Evolutionary conservation across 2,329 filamentous ascomycete genomes (phyloP).

Genomic region (Knoxdaviesia capensis): DNA sequence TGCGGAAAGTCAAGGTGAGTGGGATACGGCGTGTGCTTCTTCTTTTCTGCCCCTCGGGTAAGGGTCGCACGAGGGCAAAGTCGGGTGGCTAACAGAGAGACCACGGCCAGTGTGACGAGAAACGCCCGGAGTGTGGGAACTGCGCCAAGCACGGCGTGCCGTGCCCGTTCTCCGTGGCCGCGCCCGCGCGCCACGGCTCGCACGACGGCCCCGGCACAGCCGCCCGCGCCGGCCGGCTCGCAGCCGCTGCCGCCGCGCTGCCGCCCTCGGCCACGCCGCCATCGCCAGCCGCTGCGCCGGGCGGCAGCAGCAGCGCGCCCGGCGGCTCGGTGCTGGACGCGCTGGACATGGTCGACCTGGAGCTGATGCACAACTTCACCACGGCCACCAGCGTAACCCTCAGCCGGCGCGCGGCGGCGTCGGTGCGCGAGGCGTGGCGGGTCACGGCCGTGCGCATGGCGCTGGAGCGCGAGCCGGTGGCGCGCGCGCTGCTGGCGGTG

Average conservation of each 20-base stretch:
- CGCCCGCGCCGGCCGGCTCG: too few species aligned
- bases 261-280: constrained; percentile 7
- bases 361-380: constrained; percentile 31
- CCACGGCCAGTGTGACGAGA: constrained; percentile 9
- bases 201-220: too few species aligned
- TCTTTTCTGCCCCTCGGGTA: neutral
- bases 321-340: constrained; percentile 1
- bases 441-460: constrained; percentile 25
- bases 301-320: neutral
- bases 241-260: too few species aligned
- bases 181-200: too few species aligned
- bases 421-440: constrained; percentile 23
- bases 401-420: constrained; percentile 14
- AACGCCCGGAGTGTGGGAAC: constrained; percentile 9
- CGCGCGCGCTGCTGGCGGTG: constrained; percentile 26
- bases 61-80: too few species aligned
- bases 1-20: constrained; percentile 8
- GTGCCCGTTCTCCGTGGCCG: constrained; percentile 5
- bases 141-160: constrained; percentile 11
- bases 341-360: constrained; percentile 22
- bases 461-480: constrained; percentile 23
- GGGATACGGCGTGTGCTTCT: neutral
- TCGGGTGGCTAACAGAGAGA: too few species aligned
- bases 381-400: constrained; percentile 27
- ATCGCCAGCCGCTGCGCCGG: constrained; percentile 3